phyloP scores from a whole-genome alignment of 129 eudicot genomes.

The Arctium minus region DNA sequence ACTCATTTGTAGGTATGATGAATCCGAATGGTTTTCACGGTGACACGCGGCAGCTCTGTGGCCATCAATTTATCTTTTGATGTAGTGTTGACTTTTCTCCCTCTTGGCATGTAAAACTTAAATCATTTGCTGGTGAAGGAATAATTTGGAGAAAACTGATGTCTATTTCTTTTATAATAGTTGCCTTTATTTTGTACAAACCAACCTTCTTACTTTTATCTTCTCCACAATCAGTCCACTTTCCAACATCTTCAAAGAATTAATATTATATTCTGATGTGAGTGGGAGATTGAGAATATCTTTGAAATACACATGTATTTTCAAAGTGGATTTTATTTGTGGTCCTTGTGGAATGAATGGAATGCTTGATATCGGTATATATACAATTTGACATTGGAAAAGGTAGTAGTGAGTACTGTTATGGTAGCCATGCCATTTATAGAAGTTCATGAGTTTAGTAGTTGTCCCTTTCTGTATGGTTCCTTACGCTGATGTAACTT shows the following conservation, averaged over 20 bases:
- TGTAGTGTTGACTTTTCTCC: constrained; percentile 21
- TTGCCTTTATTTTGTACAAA: background rate
- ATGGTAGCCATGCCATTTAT: background rate
- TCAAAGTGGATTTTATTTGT: background rate
- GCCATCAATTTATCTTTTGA: constrained; percentile 1
- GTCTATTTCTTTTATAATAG: background rate
- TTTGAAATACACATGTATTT: background rate
- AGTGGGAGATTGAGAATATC: background rate
- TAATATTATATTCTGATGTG: background rate
- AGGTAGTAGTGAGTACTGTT: background rate
- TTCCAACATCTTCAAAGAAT: background rate
- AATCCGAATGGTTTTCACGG: background rate
- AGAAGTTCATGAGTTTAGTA: background rate
- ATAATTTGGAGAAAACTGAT: constrained; percentile 13
- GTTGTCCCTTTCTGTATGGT: background rate
- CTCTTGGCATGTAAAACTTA: constrained; percentile 15
- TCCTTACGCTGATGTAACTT: background rate
- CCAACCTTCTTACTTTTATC: background rate
- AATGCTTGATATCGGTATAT: background rate
- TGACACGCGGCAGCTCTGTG: background rate
- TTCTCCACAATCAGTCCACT: background rate
- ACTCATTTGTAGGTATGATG: background rate
- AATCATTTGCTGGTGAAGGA: constrained; percentile 15
- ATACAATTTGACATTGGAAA: background rate
- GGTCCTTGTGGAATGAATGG: background rate